phyloP scores from a whole-genome alignment of 345 rosid species.

The Citrus trifoliata region DNA sequence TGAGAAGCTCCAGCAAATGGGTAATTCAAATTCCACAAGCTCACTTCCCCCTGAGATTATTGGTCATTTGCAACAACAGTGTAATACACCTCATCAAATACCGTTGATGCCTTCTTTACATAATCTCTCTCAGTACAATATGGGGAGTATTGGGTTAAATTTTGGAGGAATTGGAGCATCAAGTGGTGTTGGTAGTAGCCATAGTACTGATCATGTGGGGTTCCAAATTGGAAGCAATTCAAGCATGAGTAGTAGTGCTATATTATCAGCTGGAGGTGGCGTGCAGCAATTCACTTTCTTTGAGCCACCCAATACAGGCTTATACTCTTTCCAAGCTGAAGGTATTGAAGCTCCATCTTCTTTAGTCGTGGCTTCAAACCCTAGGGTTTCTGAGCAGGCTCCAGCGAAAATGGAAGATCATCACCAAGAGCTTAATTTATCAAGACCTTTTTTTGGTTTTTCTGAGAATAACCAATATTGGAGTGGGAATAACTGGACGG shows the following conservation, averaged over 20 bases:
- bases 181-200: slow-evolving; percentile 21
- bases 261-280: slow-evolving; percentile 28
- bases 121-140: slow-evolving; percentile 35
- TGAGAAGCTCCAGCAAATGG: slow-evolving; percentile 20
- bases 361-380: slow-evolving; percentile 28
- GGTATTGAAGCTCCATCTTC: slow-evolving; percentile 42
- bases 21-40: slow-evolving; percentile 27
- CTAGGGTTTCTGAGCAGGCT: slow-evolving; percentile 58
- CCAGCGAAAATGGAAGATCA: slow-evolving; percentile 58
- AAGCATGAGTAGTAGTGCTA: slow-evolving; percentile 17
- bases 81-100: slow-evolving; percentile 25
- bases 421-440: slow-evolving; percentile 31
- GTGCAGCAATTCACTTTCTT: slow-evolving; percentile 51
- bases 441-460: slow-evolving; percentile 31
- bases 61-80: slow-evolving; percentile 30
- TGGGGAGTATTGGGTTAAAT: slow-evolving; percentile 55
- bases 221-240: slow-evolving; percentile 41
- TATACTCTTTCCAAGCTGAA: slow-evolving; percentile 41
- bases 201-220: slow-evolving; percentile 32
- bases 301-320: slow-evolving; percentile 31
- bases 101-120: slow-evolving; percentile 54
- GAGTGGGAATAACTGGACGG: slow-evolving; percentile 43
- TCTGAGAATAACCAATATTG: slow-evolving; percentile 46
- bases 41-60: slow-evolving; percentile 35
- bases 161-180: slow-evolving; percentile 38